phyloP scores from a whole-genome alignment of 805 yeast species.

The Metschnikowia santaceciliae region DNA sequence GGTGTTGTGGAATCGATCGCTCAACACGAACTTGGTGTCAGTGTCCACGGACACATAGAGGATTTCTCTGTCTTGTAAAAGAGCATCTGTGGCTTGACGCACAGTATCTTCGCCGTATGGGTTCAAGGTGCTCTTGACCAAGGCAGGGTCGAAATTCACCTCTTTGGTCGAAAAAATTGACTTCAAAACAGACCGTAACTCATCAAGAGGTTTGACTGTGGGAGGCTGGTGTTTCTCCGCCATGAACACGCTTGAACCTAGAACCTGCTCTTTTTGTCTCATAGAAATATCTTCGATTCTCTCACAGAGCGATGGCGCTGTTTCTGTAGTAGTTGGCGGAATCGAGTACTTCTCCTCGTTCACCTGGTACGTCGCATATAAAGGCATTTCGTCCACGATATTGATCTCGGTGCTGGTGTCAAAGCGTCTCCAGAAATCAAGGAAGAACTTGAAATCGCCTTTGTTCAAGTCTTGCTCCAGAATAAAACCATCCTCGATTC shows the following conservation, averaged over 20 bases:
- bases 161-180: slow-evolving; percentile 57
- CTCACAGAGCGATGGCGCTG: slow-evolving; percentile 25
- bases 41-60: slow-evolving; percentile 40
- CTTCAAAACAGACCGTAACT: slow-evolving; percentile 41
- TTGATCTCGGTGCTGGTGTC: slow-evolving; percentile 34
- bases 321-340: slow-evolving; percentile 15
- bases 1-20: slow-evolving; percentile 48
- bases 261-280: slow-evolving; percentile 62
- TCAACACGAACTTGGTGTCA: slow-evolving; percentile 49
- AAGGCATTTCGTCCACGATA: slow-evolving; percentile 30
- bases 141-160: slow-evolving; percentile 41
- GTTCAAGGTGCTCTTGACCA: slow-evolving; percentile 46
- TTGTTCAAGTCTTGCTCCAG: slow-evolving; percentile 47
- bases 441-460: slow-evolving; percentile 48
- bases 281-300: slow-evolving; percentile 57
- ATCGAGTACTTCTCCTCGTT: slow-evolving; percentile 47
- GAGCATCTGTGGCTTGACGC: slow-evolving; percentile 45
- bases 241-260: slow-evolving; percentile 45
- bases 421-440: slow-evolving; percentile 62
- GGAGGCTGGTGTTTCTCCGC: slow-evolving; percentile 19
- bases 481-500: slow-evolving; percentile 54
- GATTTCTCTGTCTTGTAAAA: slow-evolving; percentile 56
- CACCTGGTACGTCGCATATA: slow-evolving; percentile 40
- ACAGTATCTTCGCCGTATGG: slow-evolving; percentile 44
- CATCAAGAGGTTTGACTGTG: slow-evolving; percentile 21